A percentile compares a stretch with the other conserved stretches of the same genome.
Evolutionary conservation across 1,139 yeast species (phyloP).

Genomic region (Eremothecium coryli): DNA sequence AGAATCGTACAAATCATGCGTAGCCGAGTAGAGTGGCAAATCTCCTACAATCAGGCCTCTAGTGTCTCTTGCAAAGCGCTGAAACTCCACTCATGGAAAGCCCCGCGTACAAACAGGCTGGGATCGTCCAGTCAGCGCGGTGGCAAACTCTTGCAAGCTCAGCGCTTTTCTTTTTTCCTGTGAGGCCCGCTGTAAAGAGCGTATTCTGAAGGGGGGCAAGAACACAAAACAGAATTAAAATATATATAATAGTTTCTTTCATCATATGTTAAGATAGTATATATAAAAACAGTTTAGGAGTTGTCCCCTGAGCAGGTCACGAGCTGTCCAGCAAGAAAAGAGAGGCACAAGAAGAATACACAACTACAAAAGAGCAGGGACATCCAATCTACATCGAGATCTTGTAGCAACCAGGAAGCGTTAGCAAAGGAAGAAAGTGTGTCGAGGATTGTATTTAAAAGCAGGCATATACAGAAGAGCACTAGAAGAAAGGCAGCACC

Average conservation of each 20-base stretch:
- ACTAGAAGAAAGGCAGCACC: no score
- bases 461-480: no score
- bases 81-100: no score
- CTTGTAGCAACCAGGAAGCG: background rate
- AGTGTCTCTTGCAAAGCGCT: no score
- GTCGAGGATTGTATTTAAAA: conserved; percentile 1
- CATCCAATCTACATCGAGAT: conserved; percentile 1
- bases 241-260: conserved; percentile 6
- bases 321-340: conserved; percentile 2
- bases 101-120: no score
- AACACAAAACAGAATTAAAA: conserved; percentile 5
- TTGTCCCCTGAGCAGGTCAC: conserved; percentile 6
- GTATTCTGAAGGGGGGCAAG: conserved; percentile 3
- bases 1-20: no score
- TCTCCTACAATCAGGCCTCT: no score
- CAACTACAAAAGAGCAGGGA: conserved; percentile 1
- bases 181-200: background rate
- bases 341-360: background rate
- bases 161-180: conserved; percentile 1
- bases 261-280: conserved; percentile 1
- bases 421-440: background rate
- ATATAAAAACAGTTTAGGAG: conserved; percentile 3
- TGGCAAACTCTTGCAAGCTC: conserved; percentile 1
- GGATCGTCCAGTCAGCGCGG: background rate
- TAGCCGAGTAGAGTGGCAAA: no score